Percentiles rank a stretch among this genome's conserved stretches.
Evolutionary conservation across 1,284 basidiomycete species (phyloP).

Genomic region (Peniophora sp.): DNA sequence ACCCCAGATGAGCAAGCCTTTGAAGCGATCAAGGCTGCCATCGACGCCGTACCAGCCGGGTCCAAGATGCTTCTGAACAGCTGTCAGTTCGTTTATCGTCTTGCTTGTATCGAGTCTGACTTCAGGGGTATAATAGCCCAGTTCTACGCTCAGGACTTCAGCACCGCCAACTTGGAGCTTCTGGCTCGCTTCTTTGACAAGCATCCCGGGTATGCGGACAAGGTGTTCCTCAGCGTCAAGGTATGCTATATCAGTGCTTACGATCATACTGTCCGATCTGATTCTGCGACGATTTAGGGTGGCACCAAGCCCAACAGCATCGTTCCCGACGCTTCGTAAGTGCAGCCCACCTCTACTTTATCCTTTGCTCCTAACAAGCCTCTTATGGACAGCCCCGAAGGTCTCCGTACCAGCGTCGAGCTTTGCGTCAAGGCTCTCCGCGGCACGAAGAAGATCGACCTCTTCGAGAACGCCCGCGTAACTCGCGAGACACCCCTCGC

Average conservation of each 20-base stretch:
- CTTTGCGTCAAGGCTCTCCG: constrained; percentile 23
- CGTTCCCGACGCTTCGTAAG: constrained; percentile 12
- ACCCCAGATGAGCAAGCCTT: constrained; percentile 41
- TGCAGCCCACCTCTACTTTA: neutral
- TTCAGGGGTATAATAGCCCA: constrained; percentile 14
- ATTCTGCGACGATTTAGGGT: constrained; percentile 36
- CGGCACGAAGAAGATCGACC: constrained; percentile 25
- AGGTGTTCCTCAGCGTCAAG: constrained; percentile 30
- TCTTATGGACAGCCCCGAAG: constrained; percentile 17
- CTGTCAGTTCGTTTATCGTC: neutral
- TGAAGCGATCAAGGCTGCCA: constrained; percentile 43
- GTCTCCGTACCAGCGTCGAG: constrained; percentile 24
- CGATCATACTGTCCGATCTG: constrained; percentile 29
- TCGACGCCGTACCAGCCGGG: constrained; percentile 34
- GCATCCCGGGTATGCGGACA: constrained; percentile 38
- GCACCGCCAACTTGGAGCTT: constrained; percentile 24
- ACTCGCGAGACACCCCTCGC: constrained; percentile 9
- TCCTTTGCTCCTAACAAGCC: neutral
- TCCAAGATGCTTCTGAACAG: constrained; percentile 24
- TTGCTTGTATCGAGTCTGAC: neutral
- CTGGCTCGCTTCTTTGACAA: constrained; percentile 26
- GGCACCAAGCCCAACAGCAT: constrained; percentile 17
- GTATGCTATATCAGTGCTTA: constrained; percentile 3
- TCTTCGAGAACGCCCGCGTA: constrained; percentile 23
- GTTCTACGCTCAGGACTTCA: constrained; percentile 25